Base-by-base conservation (phyloP, 805 yeast genomes). In the Metschnikowia santaceciliae region DNA sequence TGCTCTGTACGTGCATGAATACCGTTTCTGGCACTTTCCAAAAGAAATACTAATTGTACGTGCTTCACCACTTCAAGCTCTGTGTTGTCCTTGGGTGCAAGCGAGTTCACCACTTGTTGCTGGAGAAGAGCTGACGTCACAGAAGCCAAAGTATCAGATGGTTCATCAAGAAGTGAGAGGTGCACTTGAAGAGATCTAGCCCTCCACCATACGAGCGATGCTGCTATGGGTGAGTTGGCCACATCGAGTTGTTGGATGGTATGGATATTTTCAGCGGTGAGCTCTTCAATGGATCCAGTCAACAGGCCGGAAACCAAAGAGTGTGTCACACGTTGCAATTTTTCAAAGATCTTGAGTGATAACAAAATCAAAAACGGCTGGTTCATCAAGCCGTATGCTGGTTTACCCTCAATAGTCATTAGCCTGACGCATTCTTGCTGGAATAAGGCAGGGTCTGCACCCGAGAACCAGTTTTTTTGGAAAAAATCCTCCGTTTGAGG, bases 191-290 rank as follows among this genome's bases (percentile, higher is more conserved):
- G 62, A 3, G 84, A 81, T 66, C 95, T 77, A 6, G 86, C 70
- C 63, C 88, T 77, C 94, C 94, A 88, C 92, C 94, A 88, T 41
- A 72, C 71, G 2, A 78, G 68, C 3, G 84, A 71, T 0, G 84
- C 86, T 5, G 59, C 51, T 1, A 76, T 54, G 4, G 77, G 65
- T 35, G 71, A 67, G 2, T 62, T 37, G n/a, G 47, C 46, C 22
- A 49, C 43, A 10, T 38, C 53, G 6, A 47, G 35, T 10, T 44
- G 38, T 32, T 44, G 57, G 15, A 52, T 38, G 7, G 55, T 40
- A 10, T 52, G 42, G 22, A 48, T 46, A 7, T 53, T 50, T 3
- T 49, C 49, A 49, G 58, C 62, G 2, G 62, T 56, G 22, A 66
- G 53, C 10, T 66, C 65, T 32, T 67, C 72, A 8, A 68, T 58